phyloP scores from a whole-genome alignment of 169 alveolate species.

The Neospora caninum region DNA sequence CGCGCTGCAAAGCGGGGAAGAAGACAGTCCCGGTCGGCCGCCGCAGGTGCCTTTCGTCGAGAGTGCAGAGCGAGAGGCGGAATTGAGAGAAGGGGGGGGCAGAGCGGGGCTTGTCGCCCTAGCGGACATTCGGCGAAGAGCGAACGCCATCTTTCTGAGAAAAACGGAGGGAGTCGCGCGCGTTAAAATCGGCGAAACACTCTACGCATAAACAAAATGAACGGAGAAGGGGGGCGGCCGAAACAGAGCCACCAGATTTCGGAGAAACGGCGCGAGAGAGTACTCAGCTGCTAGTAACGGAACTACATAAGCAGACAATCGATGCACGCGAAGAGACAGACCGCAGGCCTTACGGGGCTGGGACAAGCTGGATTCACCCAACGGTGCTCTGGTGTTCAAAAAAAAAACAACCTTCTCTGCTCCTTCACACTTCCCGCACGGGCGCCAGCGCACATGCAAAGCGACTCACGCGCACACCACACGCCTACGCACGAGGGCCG shows the following conservation, averaged over 20 bases:
- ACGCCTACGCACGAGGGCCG: too few species aligned
- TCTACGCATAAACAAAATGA: background rate
- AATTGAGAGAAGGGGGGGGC: background rate
- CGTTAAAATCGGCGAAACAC: background rate
- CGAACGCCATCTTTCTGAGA: background rate
- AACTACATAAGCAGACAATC: background rate
- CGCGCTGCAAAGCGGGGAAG: too few species aligned
- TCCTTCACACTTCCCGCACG: too few species aligned
- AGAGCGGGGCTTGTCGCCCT: constrained; percentile 6
- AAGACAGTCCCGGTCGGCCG: too few species aligned
- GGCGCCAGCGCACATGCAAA: too few species aligned
- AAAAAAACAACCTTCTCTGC: too few species aligned
- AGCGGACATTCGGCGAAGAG: background rate
- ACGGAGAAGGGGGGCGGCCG: background rate
- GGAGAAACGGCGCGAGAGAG: background rate
- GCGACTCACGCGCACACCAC: too few species aligned
- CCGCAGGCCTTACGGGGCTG: background rate
- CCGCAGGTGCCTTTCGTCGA: too few species aligned
- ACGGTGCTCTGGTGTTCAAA: too few species aligned
- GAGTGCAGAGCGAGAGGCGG: background rate
- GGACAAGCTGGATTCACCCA: too few species aligned
- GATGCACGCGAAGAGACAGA: background rate
- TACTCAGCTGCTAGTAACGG: background rate
- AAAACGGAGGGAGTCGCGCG: background rate
- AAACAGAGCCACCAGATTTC: background rate